Conservation (phyloP, 805 yeast genomes). For the Torulaspora quercuum region DNA sequence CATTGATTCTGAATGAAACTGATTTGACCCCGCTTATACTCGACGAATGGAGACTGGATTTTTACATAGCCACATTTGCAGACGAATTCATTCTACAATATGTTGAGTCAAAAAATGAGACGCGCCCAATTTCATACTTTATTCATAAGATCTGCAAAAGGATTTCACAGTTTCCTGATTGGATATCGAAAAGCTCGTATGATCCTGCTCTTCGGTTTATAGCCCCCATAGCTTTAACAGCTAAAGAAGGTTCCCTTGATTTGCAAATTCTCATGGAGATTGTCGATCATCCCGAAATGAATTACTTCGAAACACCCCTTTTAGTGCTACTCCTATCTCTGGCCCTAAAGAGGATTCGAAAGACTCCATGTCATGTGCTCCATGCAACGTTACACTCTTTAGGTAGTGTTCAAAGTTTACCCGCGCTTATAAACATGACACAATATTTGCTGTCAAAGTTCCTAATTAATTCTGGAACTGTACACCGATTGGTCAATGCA, state of each 20-base stretch:
- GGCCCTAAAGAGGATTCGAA: conserved; percentile 19
- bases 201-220: conserved; percentile 7
- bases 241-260: conserved; percentile 16
- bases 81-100: conserved; percentile 1
- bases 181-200: conserved; percentile 14
- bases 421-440: conserved; percentile 25
- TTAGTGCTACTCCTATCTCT: conserved; percentile 20
- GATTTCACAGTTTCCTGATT: conserved; percentile 12
- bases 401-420: conserved; percentile 29
- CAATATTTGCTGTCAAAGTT: conserved; percentile 27
- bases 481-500: conserved; percentile 9
- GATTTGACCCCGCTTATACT: conserved; percentile 6
- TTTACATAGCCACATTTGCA: conserved; percentile 20
- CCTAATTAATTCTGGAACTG: conserved; percentile 20
- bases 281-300: conserved; percentile 34
- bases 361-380: conserved; percentile 14
- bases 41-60: conserved; percentile 23
- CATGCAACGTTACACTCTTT: conserved; percentile 23
- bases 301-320: conserved; percentile 26
- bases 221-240: conserved; percentile 1
- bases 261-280: conserved; percentile 33
- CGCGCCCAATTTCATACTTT: conserved; percentile 12
- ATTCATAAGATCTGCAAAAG: conserved; percentile 20
- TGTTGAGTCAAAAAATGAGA: conserved; percentile 2
- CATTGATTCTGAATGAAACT: neutral